Conservation (phyloP, 2,329 filamentous ascomycete species). For the Tolypocladium pustulatum region DNA sequence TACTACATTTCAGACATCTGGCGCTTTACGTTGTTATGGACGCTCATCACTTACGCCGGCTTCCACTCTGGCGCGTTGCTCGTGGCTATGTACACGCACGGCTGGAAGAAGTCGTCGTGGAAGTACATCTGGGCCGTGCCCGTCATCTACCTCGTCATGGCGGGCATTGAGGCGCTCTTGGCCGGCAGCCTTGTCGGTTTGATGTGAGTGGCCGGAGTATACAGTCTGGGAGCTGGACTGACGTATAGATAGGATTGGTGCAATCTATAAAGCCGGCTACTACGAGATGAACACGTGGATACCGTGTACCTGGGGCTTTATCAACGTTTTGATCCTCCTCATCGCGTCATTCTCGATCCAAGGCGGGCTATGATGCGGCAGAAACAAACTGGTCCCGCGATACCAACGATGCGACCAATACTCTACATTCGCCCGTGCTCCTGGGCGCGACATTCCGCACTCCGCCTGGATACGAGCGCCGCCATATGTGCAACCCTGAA, state of each 20-base stretch:
- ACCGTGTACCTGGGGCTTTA: slow-evolving; percentile 76
- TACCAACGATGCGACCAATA: background rate
- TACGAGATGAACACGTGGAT: slow-evolving; percentile 94
- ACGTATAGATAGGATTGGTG: slow-evolving; percentile 51
- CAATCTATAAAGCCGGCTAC: slow-evolving; percentile 70
- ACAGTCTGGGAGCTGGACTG: slow-evolving; percentile 4
- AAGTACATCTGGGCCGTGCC: slow-evolving; percentile 63
- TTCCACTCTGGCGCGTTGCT: slow-evolving; percentile 64
- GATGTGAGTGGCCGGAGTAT: slow-evolving; percentile 38
- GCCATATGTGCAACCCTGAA: background rate
- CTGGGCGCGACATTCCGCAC: background rate
- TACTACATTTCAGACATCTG: slow-evolving; percentile 71
- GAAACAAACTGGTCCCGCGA: background rate
- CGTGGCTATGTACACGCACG: slow-evolving; percentile 65
- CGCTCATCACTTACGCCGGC: slow-evolving; percentile 63
- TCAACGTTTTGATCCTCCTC: slow-evolving; percentile 73
- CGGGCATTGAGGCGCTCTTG: slow-evolving; percentile 65
- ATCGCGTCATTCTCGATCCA: slow-evolving; percentile 90
- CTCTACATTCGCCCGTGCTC: background rate
- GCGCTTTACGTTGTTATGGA: slow-evolving; percentile 84
- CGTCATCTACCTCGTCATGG: slow-evolving; percentile 58
- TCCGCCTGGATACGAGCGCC: background rate
- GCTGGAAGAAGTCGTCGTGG: slow-evolving; percentile 43
- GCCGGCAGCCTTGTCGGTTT: slow-evolving; percentile 74
- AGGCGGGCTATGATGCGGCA: slow-evolving; percentile 58